phyloP scores from a whole-genome alignment of 2,329 filamentous ascomycete species.

The Hypoxylon sp. region DNA sequence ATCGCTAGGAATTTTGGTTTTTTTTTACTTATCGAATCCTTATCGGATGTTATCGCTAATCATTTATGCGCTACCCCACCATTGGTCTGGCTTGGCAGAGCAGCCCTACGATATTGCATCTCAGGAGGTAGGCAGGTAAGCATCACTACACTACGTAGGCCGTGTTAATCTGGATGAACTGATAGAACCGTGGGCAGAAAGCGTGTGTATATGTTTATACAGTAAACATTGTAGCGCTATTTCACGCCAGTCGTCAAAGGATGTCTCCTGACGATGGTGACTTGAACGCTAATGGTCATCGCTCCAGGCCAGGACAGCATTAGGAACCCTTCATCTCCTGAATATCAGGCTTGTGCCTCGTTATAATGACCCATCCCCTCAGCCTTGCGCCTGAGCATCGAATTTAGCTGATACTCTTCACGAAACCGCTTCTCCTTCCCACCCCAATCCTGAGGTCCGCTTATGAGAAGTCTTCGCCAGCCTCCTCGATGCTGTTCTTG shows the following conservation, averaged over 20 bases:
- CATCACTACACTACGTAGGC: neutral
- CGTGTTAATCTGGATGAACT: slow-evolving; percentile 5
- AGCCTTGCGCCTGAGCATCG: slow-evolving; percentile 12
- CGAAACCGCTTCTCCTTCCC: slow-evolving; percentile 13
- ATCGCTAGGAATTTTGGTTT: slow-evolving; percentile 38
- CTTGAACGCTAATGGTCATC: slow-evolving; percentile 1
- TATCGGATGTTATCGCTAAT: slow-evolving; percentile 42
- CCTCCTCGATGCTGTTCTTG: slow-evolving; percentile 79
- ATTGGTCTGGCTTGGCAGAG: slow-evolving; percentile 22
- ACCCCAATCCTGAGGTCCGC: neutral
- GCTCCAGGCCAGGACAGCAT: slow-evolving; percentile 19
- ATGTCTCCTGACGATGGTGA: slow-evolving; percentile 8
- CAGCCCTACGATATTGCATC: neutral
- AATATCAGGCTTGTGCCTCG: slow-evolving; percentile 8
- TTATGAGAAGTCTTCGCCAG: slow-evolving; percentile 47
- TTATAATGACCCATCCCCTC: neutral
- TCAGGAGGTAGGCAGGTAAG: neutral
- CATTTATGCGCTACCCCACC: slow-evolving; percentile 38
- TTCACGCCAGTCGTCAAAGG: slow-evolving; percentile 8
- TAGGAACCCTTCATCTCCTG: slow-evolving; percentile 8
- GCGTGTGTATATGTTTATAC: neutral
- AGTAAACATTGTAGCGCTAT: slow-evolving; percentile 11
- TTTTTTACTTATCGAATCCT: slow-evolving; percentile 41
- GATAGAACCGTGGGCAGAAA: neutral
- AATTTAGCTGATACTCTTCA: slow-evolving; percentile 4